Percentiles rank a stretch among this genome's conserved stretches.
Evolutionary conservation across 805 yeast genomes (phyloP).

Genomic region (Yarrowia osloensis): DNA sequence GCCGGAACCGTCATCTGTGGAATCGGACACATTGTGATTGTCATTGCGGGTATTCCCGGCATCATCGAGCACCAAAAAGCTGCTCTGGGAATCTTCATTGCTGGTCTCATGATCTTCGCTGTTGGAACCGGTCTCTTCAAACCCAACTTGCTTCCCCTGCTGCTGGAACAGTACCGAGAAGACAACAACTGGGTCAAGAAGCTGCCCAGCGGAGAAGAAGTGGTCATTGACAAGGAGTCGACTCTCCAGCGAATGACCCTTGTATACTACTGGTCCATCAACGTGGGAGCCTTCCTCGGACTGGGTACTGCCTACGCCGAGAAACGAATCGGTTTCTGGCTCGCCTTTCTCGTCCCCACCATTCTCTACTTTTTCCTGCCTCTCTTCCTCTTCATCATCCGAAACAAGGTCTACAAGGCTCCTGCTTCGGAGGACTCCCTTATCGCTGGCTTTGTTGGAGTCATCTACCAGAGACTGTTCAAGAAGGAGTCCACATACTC

Average conservation of each 20-base stretch:
- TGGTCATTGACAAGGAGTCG: not conserved
- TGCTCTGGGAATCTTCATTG: not conserved
- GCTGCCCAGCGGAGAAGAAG: not conserved
- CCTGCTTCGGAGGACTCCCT: not conserved
- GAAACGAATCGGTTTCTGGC: not conserved
- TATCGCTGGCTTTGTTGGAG: not conserved
- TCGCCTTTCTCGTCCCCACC: not conserved
- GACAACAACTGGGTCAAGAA: conserved; percentile 4
- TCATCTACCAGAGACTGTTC: not conserved
- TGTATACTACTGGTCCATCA: not conserved
- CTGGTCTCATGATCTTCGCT: not conserved
- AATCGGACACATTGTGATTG: not conserved
- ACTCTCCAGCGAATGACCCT: conserved; percentile 3
- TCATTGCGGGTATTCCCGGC: not conserved
- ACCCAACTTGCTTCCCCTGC: not conserved
- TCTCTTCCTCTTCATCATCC: not conserved
- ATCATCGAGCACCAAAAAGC: not conserved
- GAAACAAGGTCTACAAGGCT: not conserved
- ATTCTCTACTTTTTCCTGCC: conserved; percentile 3
- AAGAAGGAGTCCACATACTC: not conserved
- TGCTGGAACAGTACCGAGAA: conserved; percentile 5
- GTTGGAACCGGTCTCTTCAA: not conserved
- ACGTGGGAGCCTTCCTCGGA: not conserved
- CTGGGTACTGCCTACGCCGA: not conserved
- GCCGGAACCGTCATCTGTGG: not conserved